Base-by-base conservation (phyloP, 345 rosid genomes). In the Sonneratia caseolaris region DNA sequence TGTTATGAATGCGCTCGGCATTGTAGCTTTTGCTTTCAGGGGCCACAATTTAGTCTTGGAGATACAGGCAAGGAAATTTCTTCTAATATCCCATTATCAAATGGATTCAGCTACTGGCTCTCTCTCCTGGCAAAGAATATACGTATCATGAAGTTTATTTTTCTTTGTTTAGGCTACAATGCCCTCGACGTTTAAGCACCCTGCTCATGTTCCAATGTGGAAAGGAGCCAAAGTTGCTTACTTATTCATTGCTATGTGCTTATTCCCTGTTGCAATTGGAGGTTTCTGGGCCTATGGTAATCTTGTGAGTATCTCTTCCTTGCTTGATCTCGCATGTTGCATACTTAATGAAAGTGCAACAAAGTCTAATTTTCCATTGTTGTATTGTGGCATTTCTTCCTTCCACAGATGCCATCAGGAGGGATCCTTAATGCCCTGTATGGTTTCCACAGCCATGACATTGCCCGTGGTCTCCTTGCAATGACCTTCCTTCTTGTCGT, bases 131-230 rank as follows among this genome's bases (percentile, higher is more conserved):
- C 32, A 27, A 27, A 27, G 32, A 27, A 27, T 42, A 42, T 9
- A 42, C 45, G 45, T 1, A 35, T 37, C 37, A 59, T 61, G 22
- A 53, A 53, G 59, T 53, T 53, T 49, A 13, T 53, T 53, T 53
- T 53, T 67, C 71, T 57, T 27, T 76, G 76, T 68, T 72, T 42
- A 94, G 97, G 89, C 98, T 68, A 94, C 98, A 32, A 94, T 94
- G 98, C 97, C 98, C 73, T 94, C 98, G 35, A 94, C 97, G 13
- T 87, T 91, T 74, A 94, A 94, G 86, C 97, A 89, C 75, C 98
- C 98, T 10, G 97, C 98, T 80, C 96, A 89, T 77, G 93, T 94
- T 45, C 98, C 97, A 16, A 94, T 91, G 98, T 91, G 98, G 98
- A 94, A 83, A 83, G 97, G 98, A 84, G 98, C 96, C 76, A 94